Evolutionary conservation across 2,329 filamentous ascomycete genomes (phyloP).

Genomic region (Coniochaeta sp.): DNA sequence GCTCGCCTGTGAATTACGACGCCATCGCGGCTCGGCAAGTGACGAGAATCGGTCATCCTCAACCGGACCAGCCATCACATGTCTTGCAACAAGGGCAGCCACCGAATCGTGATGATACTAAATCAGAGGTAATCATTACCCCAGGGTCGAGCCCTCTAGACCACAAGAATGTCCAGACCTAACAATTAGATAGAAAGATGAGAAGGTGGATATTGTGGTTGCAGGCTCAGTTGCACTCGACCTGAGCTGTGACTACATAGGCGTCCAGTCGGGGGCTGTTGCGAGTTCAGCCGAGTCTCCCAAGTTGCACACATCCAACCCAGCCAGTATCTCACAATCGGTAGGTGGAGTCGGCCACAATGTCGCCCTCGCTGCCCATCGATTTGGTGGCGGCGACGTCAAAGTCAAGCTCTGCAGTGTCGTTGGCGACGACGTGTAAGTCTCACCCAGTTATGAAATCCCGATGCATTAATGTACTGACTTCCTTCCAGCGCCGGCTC

Average conservation of each 20-base stretch:
- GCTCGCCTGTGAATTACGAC: neutral
- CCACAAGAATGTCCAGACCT: neutral
- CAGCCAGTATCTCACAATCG: constrained; percentile 70
- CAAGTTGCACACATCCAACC: constrained; percentile 75
- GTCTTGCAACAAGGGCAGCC: neutral
- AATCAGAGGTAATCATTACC: neutral
- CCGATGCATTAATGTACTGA: neutral
- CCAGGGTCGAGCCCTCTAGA: neutral
- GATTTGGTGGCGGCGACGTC: constrained; percentile 44
- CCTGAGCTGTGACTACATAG: constrained; percentile 69
- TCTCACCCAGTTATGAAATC: constrained; percentile 4
- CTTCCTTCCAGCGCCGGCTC: constrained; percentile 54
- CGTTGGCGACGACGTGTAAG: constrained; percentile 69
- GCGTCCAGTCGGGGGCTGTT: constrained; percentile 14
- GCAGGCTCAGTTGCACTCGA: constrained; percentile 89
- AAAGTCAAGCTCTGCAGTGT: constrained; percentile 72
- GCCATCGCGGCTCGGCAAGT: neutral
- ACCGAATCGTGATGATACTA: neutral
- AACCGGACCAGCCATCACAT: too few species aligned
- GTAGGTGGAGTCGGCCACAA: constrained; percentile 91
- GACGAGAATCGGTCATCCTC: neutral
- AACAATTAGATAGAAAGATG: neutral
- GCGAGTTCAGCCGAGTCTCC: constrained; percentile 28
- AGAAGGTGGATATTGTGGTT: constrained; percentile 60
- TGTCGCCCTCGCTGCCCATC: constrained; percentile 76